These are phyloP conservation scores for Ganoderma leucocontextum DNA, from an alignment of 1,284 basidiomycete genomes.

Conservation along the genomic window DNA sequence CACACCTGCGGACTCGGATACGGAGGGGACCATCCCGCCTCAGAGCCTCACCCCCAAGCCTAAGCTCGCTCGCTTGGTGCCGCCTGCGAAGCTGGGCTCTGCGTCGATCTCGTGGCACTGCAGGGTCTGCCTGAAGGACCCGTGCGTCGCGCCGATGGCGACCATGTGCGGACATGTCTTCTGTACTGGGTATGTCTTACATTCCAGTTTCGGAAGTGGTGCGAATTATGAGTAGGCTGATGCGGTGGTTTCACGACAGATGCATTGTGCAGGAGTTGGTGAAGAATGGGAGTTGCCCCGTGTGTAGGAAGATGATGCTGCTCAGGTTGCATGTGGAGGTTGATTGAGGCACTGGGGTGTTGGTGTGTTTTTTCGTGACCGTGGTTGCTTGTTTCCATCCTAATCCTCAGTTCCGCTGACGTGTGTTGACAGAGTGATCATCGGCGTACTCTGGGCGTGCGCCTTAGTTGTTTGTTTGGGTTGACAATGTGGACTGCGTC, in stretches of 20 bases:
- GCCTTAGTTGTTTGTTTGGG: neutral
- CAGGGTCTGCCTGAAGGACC: slow-evolving; percentile 40
- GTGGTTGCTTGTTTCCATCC: neutral
- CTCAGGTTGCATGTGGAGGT: slow-evolving; percentile 37
- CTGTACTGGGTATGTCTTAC: slow-evolving; percentile 38
- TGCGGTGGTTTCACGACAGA: slow-evolving; percentile 22
- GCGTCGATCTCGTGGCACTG: slow-evolving; percentile 37
- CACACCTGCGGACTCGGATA: slow-evolving; percentile 14
- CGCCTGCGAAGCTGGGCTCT: neutral
- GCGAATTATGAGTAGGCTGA: neutral
- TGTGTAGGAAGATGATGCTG: slow-evolving; percentile 40
- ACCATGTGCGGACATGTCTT: slow-evolving; percentile 46
- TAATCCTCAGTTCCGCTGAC: neutral
- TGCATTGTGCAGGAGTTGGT: slow-evolving; percentile 41
- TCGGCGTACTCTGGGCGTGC: neutral
- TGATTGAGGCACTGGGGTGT: slow-evolving; percentile 10
- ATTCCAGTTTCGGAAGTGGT: neutral
- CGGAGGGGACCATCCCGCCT: slow-evolving; percentile 25
- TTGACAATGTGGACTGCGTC: neutral
- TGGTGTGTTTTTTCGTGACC: neutral
- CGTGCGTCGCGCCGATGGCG: slow-evolving; percentile 39
- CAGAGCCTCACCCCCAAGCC: slow-evolving; percentile 16
- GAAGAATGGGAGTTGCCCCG: slow-evolving; percentile 39
- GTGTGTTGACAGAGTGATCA: neutral
- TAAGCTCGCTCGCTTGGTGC: neutral